phyloP scores from a whole-genome alignment of 805 yeast genomes.

The Wickerhamiella vanderwaltii region DNA sequence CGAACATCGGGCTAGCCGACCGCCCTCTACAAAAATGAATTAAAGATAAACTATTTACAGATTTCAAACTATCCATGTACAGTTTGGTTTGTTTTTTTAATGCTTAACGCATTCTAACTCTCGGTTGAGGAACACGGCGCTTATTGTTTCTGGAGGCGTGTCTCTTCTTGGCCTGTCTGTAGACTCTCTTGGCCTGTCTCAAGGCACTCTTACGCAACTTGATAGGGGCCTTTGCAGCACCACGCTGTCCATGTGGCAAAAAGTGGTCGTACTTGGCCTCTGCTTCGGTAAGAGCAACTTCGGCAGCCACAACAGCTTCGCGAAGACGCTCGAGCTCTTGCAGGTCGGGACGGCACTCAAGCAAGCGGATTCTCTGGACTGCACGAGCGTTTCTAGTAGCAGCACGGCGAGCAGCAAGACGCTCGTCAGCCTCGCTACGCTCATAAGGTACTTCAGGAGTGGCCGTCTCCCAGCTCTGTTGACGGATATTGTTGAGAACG shows the following conservation, averaged over 20 bases:
- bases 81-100: too few species aligned
- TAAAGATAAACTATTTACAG: not conserved
- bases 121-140: constrained; percentile 23
- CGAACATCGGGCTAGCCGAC: too few species aligned
- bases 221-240: constrained; percentile 23
- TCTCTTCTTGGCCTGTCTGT: constrained; percentile 21
- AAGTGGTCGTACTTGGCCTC: constrained; percentile 21
- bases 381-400: constrained; percentile 12
- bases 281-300: constrained; percentile 19
- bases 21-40: too few species aligned
- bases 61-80: not conserved
- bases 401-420: constrained; percentile 8
- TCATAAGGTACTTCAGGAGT: constrained; percentile 8
- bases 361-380: constrained; percentile 13
- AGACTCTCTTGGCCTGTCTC: constrained; percentile 22
- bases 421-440: constrained; percentile 11
- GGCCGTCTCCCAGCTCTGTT: constrained; percentile 15
- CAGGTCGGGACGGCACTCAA: constrained; percentile 20
- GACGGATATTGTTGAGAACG: constrained; percentile 40
- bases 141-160: constrained; percentile 20
- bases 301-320: constrained; percentile 17
- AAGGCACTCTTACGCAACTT: constrained; percentile 22
- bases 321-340: constrained; percentile 17
- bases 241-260: constrained; percentile 24
- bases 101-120: constrained; percentile 11